Percentiles rank a stretch among this genome's conserved stretches.
phyloP scores from a whole-genome alignment of 1,284 basidiomycete species.

The Clitocybe nebularis region DNA sequence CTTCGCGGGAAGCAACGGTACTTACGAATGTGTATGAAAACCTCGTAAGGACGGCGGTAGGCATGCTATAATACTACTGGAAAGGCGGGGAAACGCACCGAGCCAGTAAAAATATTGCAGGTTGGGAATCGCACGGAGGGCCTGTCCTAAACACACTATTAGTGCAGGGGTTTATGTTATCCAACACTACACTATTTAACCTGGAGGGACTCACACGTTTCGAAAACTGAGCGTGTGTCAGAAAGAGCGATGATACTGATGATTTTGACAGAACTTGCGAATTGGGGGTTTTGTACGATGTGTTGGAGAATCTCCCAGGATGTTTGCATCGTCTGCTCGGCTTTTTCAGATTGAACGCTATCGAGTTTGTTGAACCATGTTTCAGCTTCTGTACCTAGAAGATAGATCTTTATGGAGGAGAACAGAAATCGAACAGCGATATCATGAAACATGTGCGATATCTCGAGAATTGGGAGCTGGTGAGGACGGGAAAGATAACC shows the following conservation, averaged over 20 bases:
- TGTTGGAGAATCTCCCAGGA: slow-evolving; percentile 33
- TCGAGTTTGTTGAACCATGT: slow-evolving; percentile 22
- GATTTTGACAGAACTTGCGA: slow-evolving; percentile 29
- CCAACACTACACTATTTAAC: no score
- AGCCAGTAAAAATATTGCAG: slow-evolving; percentile 33
- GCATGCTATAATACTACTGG: slow-evolving; percentile 21
- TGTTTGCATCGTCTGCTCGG: slow-evolving; percentile 24
- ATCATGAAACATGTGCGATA: slow-evolving; percentile 24
- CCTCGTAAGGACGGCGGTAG: slow-evolving; percentile 19
- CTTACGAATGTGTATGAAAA: slow-evolving; percentile 26
- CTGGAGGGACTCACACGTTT: slow-evolving; percentile 23
- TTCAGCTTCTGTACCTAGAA: slow-evolving; percentile 21
- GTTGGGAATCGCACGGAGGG: slow-evolving; percentile 24
- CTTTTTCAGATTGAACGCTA: slow-evolving; percentile 13
- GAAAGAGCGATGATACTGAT: slow-evolving; percentile 30
- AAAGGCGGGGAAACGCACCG: slow-evolving; percentile 25
- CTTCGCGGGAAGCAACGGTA: no score
- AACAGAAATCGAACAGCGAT: slow-evolving; percentile 23
- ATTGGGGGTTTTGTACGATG: slow-evolving; percentile 26
- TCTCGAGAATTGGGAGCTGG: slow-evolving; percentile 17
- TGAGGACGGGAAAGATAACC: slow-evolving; percentile 16
- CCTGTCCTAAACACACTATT: slow-evolving; percentile 29
- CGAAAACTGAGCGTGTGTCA: slow-evolving; percentile 29
- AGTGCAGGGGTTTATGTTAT: not conserved
- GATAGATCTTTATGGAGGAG: slow-evolving; percentile 26